A percentile compares a stretch with the other conserved stretches of the same genome.
These are phyloP conservation scores for Tolypocladium tundrense DNA, from an alignment of 2,329 filamentous ascomycete species.

Conservation along the genomic window DNA sequence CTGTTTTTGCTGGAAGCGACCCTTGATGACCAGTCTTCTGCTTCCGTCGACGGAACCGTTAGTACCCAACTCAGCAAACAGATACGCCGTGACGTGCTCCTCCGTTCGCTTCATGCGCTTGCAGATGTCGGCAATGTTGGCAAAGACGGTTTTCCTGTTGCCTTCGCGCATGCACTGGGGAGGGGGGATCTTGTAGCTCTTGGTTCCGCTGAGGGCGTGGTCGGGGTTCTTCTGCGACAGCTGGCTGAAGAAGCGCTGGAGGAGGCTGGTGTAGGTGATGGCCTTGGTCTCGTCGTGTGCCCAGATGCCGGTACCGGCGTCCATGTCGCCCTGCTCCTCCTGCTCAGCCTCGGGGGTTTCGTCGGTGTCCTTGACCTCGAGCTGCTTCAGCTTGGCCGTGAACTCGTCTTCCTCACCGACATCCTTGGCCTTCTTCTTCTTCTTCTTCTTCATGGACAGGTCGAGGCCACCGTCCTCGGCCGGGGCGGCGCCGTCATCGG, in stretches of 20 bases:
- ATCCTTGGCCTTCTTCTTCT: slow-evolving; percentile 49
- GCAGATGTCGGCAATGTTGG: slow-evolving; percentile 97
- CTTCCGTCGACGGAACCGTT: slow-evolving; percentile 90
- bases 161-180: slow-evolving; percentile 98
- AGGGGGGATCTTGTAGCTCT: slow-evolving; percentile 98
- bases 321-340: slow-evolving; percentile 63
- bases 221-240: slow-evolving; percentile 96
- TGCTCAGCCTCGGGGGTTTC: slow-evolving; percentile 36
- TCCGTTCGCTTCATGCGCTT: slow-evolving; percentile 99
- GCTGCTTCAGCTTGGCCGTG: slow-evolving; percentile 50
- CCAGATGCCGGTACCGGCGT: slow-evolving; percentile 86
- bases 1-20: slow-evolving; percentile 99
- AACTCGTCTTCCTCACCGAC: slow-evolving; percentile 53
- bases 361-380: slow-evolving; percentile 58
- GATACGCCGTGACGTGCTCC: slow-evolving; percentile 92
- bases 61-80: slow-evolving; percentile 97
- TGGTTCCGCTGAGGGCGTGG: slow-evolving; percentile 75
- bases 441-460: slow-evolving; percentile 75
- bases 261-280: slow-evolving; percentile 77
- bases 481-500: slow-evolving; percentile 34
- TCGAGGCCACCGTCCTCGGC: slow-evolving; percentile 44
- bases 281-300: slow-evolving; percentile 65
- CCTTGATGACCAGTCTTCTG: slow-evolving; percentile 93
- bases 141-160: slow-evolving; percentile 99
- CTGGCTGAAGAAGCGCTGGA: slow-evolving; percentile 88